These are phyloP conservation scores for Debaryomycetaceae sp. DNA, from an alignment of 1,139 yeast genomes.

Conservation along the genomic window DNA sequence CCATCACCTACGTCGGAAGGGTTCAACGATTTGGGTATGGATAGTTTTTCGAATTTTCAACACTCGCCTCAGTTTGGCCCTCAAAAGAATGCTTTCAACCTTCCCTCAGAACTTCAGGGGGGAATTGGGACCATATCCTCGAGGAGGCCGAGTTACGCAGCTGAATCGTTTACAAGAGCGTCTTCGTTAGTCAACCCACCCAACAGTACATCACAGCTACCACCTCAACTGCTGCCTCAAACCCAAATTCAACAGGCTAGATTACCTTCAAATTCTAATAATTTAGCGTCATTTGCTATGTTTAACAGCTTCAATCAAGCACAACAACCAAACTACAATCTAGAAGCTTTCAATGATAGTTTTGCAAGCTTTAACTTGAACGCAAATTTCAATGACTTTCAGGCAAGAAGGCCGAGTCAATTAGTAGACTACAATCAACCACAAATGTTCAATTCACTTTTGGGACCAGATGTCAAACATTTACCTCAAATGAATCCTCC, in stretches of 20 bases:
- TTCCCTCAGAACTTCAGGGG: slow-evolving; percentile 61
- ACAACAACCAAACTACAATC: slow-evolving; percentile 10
- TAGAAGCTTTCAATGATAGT: slow-evolving; percentile 32
- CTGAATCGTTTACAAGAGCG: slow-evolving; percentile 52
- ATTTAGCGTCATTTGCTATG: slow-evolving; percentile 21
- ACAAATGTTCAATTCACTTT: slow-evolving; percentile 5
- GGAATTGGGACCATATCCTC: slow-evolving; percentile 60
- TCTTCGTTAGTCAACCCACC: slow-evolving; percentile 3
- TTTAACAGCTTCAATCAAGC: slow-evolving; percentile 17
- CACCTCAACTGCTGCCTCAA: background rate
- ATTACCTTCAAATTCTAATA: slow-evolving; percentile 1
- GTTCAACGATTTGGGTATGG: background rate
- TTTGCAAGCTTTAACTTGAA: slow-evolving; percentile 34
- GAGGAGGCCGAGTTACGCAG: slow-evolving; percentile 64
- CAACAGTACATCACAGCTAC: background rate
- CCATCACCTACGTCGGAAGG: background rate
- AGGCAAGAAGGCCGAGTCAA: slow-evolving; percentile 45
- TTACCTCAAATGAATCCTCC: slow-evolving; percentile 6
- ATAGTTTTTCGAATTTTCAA: slow-evolving; percentile 3
- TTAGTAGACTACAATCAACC: slow-evolving; percentile 32
- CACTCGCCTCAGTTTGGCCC: slow-evolving; percentile 5
- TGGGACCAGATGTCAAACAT: slow-evolving; percentile 5
- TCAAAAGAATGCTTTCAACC: slow-evolving; percentile 30
- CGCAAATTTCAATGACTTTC: slow-evolving; percentile 38
- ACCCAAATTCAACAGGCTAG: background rate